Evolutionary conservation across 2,329 filamentous ascomycete species (phyloP), one percentile per base, ranked within the genome.

Genomic region (Calonectria hawksworthii): DNA sequence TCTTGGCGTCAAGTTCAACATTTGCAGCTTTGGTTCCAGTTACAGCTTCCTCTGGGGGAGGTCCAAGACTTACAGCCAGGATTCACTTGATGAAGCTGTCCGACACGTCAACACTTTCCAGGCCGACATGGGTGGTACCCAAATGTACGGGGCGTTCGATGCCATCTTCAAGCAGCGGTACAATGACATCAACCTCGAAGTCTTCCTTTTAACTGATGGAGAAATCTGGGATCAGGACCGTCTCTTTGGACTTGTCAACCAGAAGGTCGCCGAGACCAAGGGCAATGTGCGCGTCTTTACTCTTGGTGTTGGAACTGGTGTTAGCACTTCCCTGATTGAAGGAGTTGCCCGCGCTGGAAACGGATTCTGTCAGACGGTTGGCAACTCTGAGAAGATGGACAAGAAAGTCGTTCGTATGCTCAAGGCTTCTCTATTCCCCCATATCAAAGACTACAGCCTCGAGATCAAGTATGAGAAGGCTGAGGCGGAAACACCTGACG

Each of bases 371-470:
- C 93, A 95, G 82, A 87, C 89, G 0, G 93, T 95, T 0, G 87
- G 86, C 1, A 84, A 90, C 9, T 85, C 89, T 1, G 94, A 95
- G 81, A 91, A 92, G 80, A 90, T 95, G 84, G 91, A 94, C 78
- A 90, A 86, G 76, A 94, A 94, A 81, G 89, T 95, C 1, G 88
- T 95, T 3, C 89, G 94, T 3, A 95, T 96, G 94, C 86, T 96
- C 72, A 94, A 94, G 80, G 93, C 90, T 0, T 91, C 93, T 0
- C 83, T 95, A 26, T 91, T 90, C 2, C 92, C 93, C 0, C 93
- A 95, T 75, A 86, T 94, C 56, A 88, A 85, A 21, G 89, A 94
- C 80, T 94, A 93, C 79, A 88, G 86, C 0, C 84, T 95, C 1
- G 91, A 93, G 79, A 84, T 95, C 74, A 90, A 91, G 69, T 94